phyloP scores from a whole-genome alignment of 2,329 filamentous ascomycete genomes.

The Talaromyces albobiverticillius region DNA sequence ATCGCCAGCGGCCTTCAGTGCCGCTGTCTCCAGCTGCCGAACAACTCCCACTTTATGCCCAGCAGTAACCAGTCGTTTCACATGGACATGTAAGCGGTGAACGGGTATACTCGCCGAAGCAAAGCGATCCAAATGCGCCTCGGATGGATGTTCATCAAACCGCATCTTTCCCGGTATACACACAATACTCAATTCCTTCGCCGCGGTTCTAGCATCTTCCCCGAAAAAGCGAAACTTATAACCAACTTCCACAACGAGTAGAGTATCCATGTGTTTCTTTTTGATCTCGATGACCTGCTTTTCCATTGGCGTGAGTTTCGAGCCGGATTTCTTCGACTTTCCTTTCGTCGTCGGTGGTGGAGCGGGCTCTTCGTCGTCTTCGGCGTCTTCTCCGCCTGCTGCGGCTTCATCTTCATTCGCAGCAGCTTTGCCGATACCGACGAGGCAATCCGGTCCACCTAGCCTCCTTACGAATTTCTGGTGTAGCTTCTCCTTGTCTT shows the following conservation, averaged over 20 bases:
- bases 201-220: conserved; percentile 84
- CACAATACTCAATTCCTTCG: conserved; percentile 88
- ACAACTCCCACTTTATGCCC: conserved; percentile 97
- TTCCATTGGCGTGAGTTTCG: conserved; percentile 92
- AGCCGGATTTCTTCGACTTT: conserved; percentile 67
- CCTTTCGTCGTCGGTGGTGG: conserved; percentile 44
- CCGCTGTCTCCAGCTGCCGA: conserved; percentile 89
- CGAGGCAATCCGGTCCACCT: conserved; percentile 77
- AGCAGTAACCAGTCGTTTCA: conserved; percentile 85
- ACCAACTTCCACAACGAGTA: conserved; percentile 90
- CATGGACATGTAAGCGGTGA: conserved; percentile 86
- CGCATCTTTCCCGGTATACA: conserved; percentile 94
- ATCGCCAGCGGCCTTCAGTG: conserved; percentile 89
- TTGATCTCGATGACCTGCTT: conserved; percentile 93
- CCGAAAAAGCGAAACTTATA: conserved; percentile 99
- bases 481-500: conserved; percentile 70
- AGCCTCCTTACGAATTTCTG: conserved; percentile 86
- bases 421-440: conserved; percentile 60
- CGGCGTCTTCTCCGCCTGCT: conserved; percentile 58
- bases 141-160: conserved; percentile 90
- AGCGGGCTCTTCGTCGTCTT: conserved; percentile 49
- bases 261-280: conserved; percentile 79
- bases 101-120: conserved; percentile 95
- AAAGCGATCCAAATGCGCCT: conserved; percentile 87
- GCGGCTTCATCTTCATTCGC: conserved; percentile 54